A percentile compares a stretch with the other conserved stretches of the same genome.
Evolutionary conservation across 345 rosid species (phyloP).

Genomic region (Barbarea vulgaris): DNA sequence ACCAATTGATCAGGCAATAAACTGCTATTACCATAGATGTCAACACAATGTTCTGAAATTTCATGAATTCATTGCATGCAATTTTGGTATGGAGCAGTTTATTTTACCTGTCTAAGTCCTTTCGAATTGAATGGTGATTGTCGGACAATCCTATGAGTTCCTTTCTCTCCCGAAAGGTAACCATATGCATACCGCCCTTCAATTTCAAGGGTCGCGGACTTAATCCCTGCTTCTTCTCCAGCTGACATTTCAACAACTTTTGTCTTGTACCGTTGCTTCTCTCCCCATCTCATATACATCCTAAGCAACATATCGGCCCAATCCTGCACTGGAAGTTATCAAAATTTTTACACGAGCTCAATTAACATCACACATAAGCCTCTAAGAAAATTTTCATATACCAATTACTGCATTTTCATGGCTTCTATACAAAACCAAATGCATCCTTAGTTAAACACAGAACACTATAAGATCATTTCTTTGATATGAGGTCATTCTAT

Average conservation of each 20-base stretch:
- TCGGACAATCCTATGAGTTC: slow-evolving; percentile 92
- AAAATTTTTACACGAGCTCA: slow-evolving; percentile 31
- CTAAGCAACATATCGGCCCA: slow-evolving; percentile 99
- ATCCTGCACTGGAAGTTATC: slow-evolving; percentile 82
- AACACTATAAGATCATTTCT: slow-evolving; percentile 1
- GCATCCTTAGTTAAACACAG: slow-evolving; percentile 5
- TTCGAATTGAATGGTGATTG: slow-evolving; percentile 97
- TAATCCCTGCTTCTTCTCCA: slow-evolving; percentile 98
- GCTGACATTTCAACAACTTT: slow-evolving; percentile 82
- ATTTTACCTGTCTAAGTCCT: slow-evolving; percentile 90
- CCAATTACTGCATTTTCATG: not conserved
- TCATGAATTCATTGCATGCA: not conserved
- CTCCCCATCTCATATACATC: slow-evolving; percentile 98
- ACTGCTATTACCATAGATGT: not conserved
- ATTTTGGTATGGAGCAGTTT: not conserved
- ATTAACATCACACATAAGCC: slow-evolving; percentile 16
- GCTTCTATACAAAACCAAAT: not conserved
- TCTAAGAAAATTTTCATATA: not conserved
- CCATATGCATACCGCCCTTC: slow-evolving; percentile 95
- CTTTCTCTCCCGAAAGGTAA: slow-evolving; percentile 91
- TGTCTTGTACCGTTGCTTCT: slow-evolving; percentile 84
- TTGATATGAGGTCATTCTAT: not conserved
- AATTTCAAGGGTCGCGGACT: slow-evolving; percentile 83
- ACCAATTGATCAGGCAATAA: not conserved
- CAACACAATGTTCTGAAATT: not conserved